Evolutionary conservation across 139 green algal species (phyloP).

Genomic region (Closterium sp.): DNA sequence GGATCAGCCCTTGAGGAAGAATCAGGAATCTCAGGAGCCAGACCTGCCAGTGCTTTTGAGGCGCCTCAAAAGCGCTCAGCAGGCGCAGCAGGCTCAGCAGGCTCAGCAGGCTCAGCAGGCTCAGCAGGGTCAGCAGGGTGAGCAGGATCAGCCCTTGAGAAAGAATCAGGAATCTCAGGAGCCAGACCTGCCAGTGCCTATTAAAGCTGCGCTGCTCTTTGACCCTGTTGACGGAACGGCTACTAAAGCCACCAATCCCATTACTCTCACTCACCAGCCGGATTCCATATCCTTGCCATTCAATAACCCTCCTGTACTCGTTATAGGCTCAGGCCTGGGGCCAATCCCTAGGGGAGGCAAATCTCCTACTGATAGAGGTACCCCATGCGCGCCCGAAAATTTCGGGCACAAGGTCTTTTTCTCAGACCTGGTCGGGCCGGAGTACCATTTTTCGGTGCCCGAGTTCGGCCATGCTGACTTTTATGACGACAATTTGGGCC

Average conservation of each 20-base stretch:
- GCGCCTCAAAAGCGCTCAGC: no score
- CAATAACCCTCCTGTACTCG: constrained; percentile 24
- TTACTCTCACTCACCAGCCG: constrained; percentile 7
- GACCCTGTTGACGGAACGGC: constrained; percentile 32
- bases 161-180: no score
- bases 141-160: no score
- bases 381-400: constrained; percentile 29
- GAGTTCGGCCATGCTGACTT: constrained; percentile 51
- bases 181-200: background rate
- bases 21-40: no score
- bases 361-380: background rate
- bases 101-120: no score
- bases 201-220: constrained; percentile 21
- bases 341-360: background rate
- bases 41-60: no score
- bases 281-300: constrained; percentile 5
- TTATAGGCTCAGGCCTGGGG: constrained; percentile 40
- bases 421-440: background rate
- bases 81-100: no score
- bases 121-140: no score
- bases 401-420: constrained; percentile 36
- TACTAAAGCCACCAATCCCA: constrained; percentile 4
- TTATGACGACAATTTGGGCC: constrained; percentile 27
- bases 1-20: no score
- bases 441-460: constrained; percentile 43